A percentile compares a stretch with the other conserved stretches of the same genome.
These are phyloP conservation scores for Fistulinella prunicolor DNA, from an alignment of 768 basidiomycete species.

Conservation along the genomic window DNA sequence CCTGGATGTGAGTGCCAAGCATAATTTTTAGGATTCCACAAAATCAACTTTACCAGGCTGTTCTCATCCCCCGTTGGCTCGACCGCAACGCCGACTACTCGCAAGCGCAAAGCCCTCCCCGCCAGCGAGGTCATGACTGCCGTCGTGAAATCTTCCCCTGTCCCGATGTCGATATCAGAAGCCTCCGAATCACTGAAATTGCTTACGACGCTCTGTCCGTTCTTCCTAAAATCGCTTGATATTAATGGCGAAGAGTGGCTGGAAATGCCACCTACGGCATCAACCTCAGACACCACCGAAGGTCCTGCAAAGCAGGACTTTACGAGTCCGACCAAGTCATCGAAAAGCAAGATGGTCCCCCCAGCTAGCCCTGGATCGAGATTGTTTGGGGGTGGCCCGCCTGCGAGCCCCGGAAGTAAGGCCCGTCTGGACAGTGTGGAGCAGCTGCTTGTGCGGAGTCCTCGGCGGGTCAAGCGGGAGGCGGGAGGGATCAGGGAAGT, in stretches of 20 bases:
- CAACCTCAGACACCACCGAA: slow-evolving; percentile 16
- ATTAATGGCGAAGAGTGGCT: slow-evolving; percentile 57
- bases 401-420: slow-evolving; percentile 49
- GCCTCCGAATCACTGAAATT: slow-evolving; percentile 71
- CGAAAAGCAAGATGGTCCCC: slow-evolving; percentile 15
- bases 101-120: slow-evolving; percentile 73
- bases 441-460: slow-evolving; percentile 66
- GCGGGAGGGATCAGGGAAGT: slow-evolving; percentile 75
- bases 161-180: slow-evolving; percentile 75
- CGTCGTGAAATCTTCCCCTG: slow-evolving; percentile 75
- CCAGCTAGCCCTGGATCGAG: slow-evolving; percentile 43
- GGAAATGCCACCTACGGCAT: slow-evolving; percentile 41
- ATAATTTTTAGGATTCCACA: background rate
- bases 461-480: slow-evolving; percentile 66
- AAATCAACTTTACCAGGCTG: slow-evolving; percentile 39
- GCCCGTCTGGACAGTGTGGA: slow-evolving; percentile 57
- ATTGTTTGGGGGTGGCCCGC: slow-evolving; percentile 22
- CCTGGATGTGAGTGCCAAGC: slow-evolving; percentile 66
- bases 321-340: slow-evolving; percentile 39
- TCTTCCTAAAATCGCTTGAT: slow-evolving; percentile 67
- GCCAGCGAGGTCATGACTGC: slow-evolving; percentile 62
- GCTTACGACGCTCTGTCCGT: slow-evolving; percentile 69
- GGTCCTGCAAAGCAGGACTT: slow-evolving; percentile 5
- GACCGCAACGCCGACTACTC: slow-evolving; percentile 49
- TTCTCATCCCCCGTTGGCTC: slow-evolving; percentile 64